Base-by-base conservation (phyloP, 1,139 yeast genomes). In the Candida sp. region DNA sequence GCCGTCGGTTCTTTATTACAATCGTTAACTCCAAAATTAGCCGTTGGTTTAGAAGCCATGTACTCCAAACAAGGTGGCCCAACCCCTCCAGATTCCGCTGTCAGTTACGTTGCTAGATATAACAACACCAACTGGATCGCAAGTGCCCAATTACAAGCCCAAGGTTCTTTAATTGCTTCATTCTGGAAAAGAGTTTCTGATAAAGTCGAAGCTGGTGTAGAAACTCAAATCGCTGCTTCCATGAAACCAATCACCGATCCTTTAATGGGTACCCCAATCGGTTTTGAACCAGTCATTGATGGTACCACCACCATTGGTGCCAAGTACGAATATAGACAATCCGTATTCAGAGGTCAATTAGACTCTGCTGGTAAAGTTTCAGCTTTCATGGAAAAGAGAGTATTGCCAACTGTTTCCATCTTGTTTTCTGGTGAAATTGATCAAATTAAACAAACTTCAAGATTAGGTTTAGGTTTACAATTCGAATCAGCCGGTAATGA, bases 321-420 rank as follows among this genome's bases (percentile, higher is more conserved):
- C 59, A 93, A 91, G 73, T 93, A 93, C 70, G 99, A 93, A 73
- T 95, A 90, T 79, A 90, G 97, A 73, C 95, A 90, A 70, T 85
- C 96, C 48, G 85, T 89, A 45, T 90, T 89, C 82, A 84, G 99
- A 70, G 98, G 98, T 60, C 96, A 91, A 69, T 63, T 93, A 50
- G 97, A 91, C 70, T 82, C 96, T 44, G 76, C 79, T 49, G 99
- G 99, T 68, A 90, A 88, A 73, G 95, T 93, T 45, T 79, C 87
- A 47, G 89, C 93, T 56, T 84, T 89, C 73, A 76, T 93, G 64
- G 99, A 93, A 74, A 90, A 90, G 76, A 85, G 96, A 67, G 83
- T 95, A 46, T 77, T 91, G 60, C 98, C 98, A 58, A 89, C 96
- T 42, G 84, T 91, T 49, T 85, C 96, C 32, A 77, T 93, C 48